phyloP scores from a whole-genome alignment of 2,329 filamentous ascomycete species.

The Zelopaecilomyces penicillatus region DNA sequence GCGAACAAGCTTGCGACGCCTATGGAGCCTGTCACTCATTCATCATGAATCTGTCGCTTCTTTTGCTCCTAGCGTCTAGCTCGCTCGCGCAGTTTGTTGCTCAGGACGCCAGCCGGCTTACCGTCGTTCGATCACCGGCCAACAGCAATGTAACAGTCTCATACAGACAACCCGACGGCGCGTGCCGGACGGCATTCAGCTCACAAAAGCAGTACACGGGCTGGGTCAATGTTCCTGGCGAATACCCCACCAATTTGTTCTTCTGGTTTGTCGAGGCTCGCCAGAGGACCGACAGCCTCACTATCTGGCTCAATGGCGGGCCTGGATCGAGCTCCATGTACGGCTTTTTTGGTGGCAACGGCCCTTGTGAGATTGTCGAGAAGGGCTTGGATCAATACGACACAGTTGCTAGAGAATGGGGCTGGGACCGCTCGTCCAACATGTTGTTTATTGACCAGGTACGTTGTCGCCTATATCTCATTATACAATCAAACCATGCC shows the following conservation, averaged over 20 bases:
- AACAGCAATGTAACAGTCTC: conserved; percentile 56
- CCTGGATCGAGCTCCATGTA: conserved; percentile 58
- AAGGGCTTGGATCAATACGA: conserved; percentile 39
- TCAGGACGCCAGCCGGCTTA: conserved; percentile 31
- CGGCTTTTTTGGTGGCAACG: conserved; percentile 54
- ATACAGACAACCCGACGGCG: conserved; percentile 54
- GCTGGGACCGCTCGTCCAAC: conserved; percentile 52
- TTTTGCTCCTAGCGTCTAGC: not conserved
- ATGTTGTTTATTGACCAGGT: conserved; percentile 51
- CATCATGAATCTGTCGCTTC: conserved; percentile 11
- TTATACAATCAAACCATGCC: not conserved
- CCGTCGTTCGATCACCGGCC: conserved; percentile 52
- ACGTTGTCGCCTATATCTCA: conserved; percentile 10
- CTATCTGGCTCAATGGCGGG: conserved; percentile 61
- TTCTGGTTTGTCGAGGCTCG: conserved; percentile 43
- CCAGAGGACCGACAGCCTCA: conserved; percentile 32
- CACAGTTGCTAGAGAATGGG: conserved; percentile 52
- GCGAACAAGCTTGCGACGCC: too few species aligned
- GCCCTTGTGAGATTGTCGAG: conserved; percentile 44
- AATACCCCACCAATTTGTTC: conserved; percentile 43
- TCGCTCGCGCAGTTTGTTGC: conserved; percentile 26
- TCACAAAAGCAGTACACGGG: conserved; percentile 63
- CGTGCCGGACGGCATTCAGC: conserved; percentile 56
- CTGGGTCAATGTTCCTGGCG: conserved; percentile 55
- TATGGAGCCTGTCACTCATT: too few species aligned